Percentiles rank a stretch among this genome's conserved stretches.
Evolutionary conservation across 805 yeast genomes (phyloP).

Genomic region (Candida fluviatilis): DNA sequence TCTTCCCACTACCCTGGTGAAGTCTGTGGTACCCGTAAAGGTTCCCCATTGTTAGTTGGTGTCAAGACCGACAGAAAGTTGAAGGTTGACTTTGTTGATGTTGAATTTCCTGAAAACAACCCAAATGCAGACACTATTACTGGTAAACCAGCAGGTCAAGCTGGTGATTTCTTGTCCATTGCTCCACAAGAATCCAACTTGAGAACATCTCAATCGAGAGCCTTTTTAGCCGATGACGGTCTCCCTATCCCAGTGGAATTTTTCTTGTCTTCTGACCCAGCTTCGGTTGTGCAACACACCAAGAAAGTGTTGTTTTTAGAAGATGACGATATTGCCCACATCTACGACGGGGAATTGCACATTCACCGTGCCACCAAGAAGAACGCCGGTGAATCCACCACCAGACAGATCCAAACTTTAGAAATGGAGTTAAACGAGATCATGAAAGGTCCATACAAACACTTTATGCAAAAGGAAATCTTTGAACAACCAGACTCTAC

Average conservation of each 20-base stretch:
- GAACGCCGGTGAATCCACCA: slow-evolving; percentile 78
- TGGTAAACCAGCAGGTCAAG: slow-evolving; percentile 21
- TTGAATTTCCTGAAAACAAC: slow-evolving; percentile 77
- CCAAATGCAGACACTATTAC: slow-evolving; percentile 13
- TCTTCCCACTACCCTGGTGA: slow-evolving; percentile 93
- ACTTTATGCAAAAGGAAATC: slow-evolving; percentile 98
- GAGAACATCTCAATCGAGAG: slow-evolving; percentile 92
- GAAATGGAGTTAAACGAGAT: slow-evolving; percentile 97
- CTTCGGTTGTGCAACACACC: slow-evolving; percentile 94
- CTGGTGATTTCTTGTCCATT: slow-evolving; percentile 43
- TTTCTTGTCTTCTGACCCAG: slow-evolving; percentile 94
- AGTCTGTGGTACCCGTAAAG: slow-evolving; percentile 94
- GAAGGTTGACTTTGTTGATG: slow-evolving; percentile 97
- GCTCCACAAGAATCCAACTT: slow-evolving; percentile 49
- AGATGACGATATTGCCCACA: slow-evolving; percentile 98
- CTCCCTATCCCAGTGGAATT: slow-evolving; percentile 92
- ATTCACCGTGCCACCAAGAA: slow-evolving; percentile 90
- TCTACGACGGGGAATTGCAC: slow-evolving; percentile 96
- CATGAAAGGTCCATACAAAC: slow-evolving; percentile 95
- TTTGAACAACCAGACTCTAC: slow-evolving; percentile 98
- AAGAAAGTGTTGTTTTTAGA: slow-evolving; percentile 94
- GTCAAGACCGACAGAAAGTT: slow-evolving; percentile 93
- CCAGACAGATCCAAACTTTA: slow-evolving; percentile 92
- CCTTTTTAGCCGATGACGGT: slow-evolving; percentile 92
- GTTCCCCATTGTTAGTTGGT: slow-evolving; percentile 95